Evolutionary conservation across 2,329 filamentous ascomycete genomes (phyloP), one percentile per base, ranked within the genome.

Genomic region (Golovinomyces cichoracearum): DNA sequence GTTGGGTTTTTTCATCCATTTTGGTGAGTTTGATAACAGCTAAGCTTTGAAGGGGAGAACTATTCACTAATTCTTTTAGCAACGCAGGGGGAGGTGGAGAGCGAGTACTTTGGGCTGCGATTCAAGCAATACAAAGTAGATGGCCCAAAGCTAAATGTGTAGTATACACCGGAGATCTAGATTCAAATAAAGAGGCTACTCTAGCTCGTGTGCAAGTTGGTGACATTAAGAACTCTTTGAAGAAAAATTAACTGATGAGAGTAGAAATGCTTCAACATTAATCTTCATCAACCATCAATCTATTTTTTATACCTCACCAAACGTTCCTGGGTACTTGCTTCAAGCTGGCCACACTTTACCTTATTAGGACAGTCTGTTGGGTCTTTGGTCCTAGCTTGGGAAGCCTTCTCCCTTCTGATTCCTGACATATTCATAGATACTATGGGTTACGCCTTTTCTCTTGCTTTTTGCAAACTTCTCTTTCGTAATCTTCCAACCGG

Each of bases 1-100:
- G 33, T 95, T 53, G 90, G 84, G 44, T 95, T 98, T 70, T 93
- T 98, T 61, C 90, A 98, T 63, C 90, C 90, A 1, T 98, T 94
- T 63, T 95, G 90, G 83, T 88, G 68, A 40, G 52, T 42, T 10
- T 17, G 5, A 29, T 21, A 21, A 19, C 9, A 19, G 5, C 17
- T 40, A 46, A 13, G 21, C 19, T 31, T 12, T 37, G n/a, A 25
- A 33, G 17, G 10, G 17, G 17, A 12, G 25, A 10, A 9, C 2
- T 9, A 22, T 27, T 47, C 12, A 44, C 37, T 50, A 19, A 42
- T 35, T 21, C 12, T 33, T 10, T 41, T 47, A 90, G 83, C 64
- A 95, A 98, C 66, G 90, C 90, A 47, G 90, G 90, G 49, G 90
- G 90, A 25, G 90, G 90, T 52, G 90, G 90, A 53, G 90, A 98